Evolutionary conservation across 1,139 yeast genomes (phyloP).

Genomic region (Suhomyces maxii): DNA sequence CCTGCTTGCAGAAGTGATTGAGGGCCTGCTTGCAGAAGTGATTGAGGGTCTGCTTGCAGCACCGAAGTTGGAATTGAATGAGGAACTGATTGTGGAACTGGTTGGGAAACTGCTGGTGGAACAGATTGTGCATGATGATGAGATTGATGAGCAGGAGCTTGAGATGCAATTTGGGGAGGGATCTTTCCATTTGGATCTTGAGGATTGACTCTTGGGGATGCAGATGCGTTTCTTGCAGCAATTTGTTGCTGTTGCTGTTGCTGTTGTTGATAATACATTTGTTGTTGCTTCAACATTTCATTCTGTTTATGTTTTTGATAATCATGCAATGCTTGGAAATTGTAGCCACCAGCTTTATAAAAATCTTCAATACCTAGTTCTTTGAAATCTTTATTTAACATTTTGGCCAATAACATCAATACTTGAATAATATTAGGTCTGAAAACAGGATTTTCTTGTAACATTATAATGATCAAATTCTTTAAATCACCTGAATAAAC

Average conservation of each 20-base stretch:
- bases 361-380: constrained; percentile 36
- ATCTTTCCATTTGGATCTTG: neutral
- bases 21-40: neutral
- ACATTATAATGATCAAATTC: constrained; percentile 74
- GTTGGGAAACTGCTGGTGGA: neutral
- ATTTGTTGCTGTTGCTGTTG: constrained; percentile 10
- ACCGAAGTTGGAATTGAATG: no score
- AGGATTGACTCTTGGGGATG: constrained; percentile 3
- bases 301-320: constrained; percentile 44
- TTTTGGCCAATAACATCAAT: constrained; percentile 35
- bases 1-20: neutral
- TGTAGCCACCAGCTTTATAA: constrained; percentile 40
- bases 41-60: neutral
- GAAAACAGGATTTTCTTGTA: constrained; percentile 74
- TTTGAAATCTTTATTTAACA: constrained; percentile 32
- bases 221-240: constrained; percentile 2
- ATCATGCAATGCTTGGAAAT: constrained; percentile 47
- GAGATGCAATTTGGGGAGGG: neutral
- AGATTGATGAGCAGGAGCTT: neutral
- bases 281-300: constrained; percentile 38
- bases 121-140: neutral
- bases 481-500: constrained; percentile 61
- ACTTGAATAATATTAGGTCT: constrained; percentile 87
- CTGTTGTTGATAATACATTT: constrained; percentile 34
- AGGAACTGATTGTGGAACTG: neutral